Evolutionary conservation across 2,329 filamentous ascomycete species (phyloP).

Genomic region (Dissoconium aciculare): DNA sequence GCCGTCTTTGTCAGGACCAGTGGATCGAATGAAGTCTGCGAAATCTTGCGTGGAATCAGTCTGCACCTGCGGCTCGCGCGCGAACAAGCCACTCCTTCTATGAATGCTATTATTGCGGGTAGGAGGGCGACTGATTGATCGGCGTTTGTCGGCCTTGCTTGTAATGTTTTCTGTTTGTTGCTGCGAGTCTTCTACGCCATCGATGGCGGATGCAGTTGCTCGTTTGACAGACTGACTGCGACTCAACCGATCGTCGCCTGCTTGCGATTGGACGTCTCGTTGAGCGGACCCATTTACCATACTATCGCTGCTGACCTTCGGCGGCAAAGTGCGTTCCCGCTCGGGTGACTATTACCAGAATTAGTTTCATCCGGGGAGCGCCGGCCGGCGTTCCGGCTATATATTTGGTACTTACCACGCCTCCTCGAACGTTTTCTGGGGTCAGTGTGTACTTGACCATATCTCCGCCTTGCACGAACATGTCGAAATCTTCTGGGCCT

Average conservation of each 20-base stretch:
- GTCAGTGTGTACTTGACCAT: slow-evolving; percentile 38
- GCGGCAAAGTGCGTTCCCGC: too few relatives aligned
- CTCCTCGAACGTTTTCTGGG: slow-evolving; percentile 32
- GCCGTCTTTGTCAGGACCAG: slow-evolving; percentile 43
- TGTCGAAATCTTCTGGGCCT: slow-evolving; percentile 32
- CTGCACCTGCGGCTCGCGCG: slow-evolving; percentile 59
- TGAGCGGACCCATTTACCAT: too few relatives aligned
- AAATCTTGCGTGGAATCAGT: slow-evolving; percentile 66
- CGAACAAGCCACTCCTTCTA: slow-evolving; percentile 25
- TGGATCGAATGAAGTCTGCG: slow-evolving; percentile 77
- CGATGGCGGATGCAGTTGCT: slow-evolving; percentile 6
- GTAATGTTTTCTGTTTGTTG: neutral
- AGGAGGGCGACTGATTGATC: slow-evolving; percentile 20
- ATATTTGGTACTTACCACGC: slow-evolving; percentile 29
- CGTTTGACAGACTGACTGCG: slow-evolving; percentile 13
- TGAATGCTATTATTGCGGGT: slow-evolving; percentile 20
- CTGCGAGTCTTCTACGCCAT: neutral
- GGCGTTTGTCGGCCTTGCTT: slow-evolving; percentile 11
- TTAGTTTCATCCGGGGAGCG: neutral
- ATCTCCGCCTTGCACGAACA: slow-evolving; percentile 32
- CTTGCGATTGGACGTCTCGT: too few relatives aligned
- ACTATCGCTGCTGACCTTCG: too few relatives aligned
- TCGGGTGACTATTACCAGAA: slow-evolving; percentile 4
- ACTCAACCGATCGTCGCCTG: slow-evolving; percentile 8
- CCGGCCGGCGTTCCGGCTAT: neutral